Conservation (phyloP, 2,329 filamentous ascomycete species). For the Domatiomyces globalis region DNA sequence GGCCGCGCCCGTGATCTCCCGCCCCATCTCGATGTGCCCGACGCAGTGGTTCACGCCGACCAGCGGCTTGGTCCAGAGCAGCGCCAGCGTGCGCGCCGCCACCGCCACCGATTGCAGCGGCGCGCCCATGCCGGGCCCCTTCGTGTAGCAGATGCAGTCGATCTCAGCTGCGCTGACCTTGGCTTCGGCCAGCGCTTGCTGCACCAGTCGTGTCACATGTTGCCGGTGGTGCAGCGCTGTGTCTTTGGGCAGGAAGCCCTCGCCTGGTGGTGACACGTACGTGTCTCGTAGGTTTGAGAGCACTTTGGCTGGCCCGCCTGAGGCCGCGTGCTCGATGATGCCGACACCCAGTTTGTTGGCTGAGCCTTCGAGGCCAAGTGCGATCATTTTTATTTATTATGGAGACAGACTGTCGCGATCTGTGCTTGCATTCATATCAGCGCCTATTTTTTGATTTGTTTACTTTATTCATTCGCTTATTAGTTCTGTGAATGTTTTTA, state of each 20-base stretch:
- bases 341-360: conserved; percentile 97
- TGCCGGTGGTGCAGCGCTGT: conserved; percentile 81
- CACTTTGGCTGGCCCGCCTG: conserved; percentile 47
- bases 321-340: conserved; percentile 62
- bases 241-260: conserved; percentile 92
- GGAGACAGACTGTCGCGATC: too few species aligned
- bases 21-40: conserved; percentile 97
- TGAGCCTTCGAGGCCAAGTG: conserved; percentile 72
- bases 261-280: conserved; percentile 78
- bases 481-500: too few species aligned
- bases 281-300: conserved; percentile 93
- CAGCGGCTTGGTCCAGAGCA: conserved; percentile 78
- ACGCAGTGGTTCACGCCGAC: conserved; percentile 97
- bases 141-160: conserved; percentile 89
- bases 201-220: conserved; percentile 72
- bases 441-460: too few species aligned
- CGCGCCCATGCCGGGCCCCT: conserved; percentile 91
- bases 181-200: conserved; percentile 60
- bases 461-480: too few species aligned
- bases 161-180: conserved; percentile 49
- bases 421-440: too few species aligned
- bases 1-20: conserved; percentile 73
- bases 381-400: conserved; percentile 34
- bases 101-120: conserved; percentile 77
- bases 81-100: conserved; percentile 62